Evolutionary conservation across 106 monocot species (phyloP).

Genomic region (Allium cepa): DNA sequence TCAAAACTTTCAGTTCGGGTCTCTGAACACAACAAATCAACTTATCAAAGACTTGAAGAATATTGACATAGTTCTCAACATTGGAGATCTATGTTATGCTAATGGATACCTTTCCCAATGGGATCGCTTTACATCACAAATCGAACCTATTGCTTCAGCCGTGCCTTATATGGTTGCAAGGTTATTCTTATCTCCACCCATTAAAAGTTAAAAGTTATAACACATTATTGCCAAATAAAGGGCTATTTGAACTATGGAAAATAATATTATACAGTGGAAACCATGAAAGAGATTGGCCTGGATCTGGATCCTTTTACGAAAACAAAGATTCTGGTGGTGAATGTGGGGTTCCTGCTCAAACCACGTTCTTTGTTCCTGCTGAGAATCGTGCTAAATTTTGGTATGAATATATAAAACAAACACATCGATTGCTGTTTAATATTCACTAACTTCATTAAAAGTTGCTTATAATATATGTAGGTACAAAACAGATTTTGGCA

Average conservation of each 20-base stretch:
- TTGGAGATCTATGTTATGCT: conserved; percentile 86
- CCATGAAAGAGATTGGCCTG: conserved; percentile 95
- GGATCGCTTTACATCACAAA: conserved; percentile 93
- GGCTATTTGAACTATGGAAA: no score
- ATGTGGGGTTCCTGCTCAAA: conserved; percentile 80
- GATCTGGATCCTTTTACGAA: conserved; percentile 80
- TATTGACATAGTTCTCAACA: conserved; percentile 82
- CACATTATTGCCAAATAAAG: no score
- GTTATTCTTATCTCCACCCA: conserved; percentile 20
- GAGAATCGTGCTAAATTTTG: conserved; percentile 85
- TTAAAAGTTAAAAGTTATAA: background rate
- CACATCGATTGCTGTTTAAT: no score
- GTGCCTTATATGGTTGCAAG: conserved; percentile 92
- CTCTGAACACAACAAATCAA: conserved; percentile 81
- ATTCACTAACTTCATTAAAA: background rate
- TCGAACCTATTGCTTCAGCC: conserved; percentile 82
- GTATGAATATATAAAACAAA: conserved; percentile 17
- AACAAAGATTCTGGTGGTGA: conserved; percentile 83
- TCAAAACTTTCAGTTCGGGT: conserved; percentile 58
- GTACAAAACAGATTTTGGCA: conserved; percentile 87
- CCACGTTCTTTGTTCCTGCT: conserved; percentile 82
- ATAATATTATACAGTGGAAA: conserved; percentile 48
- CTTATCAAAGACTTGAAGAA: conserved; percentile 66
- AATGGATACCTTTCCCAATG: conserved; percentile 96
- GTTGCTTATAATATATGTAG: conserved; percentile 16